Conservation (phyloP, 306 rosid genomes). For the Chamaecrista fasciculata region DNA sequence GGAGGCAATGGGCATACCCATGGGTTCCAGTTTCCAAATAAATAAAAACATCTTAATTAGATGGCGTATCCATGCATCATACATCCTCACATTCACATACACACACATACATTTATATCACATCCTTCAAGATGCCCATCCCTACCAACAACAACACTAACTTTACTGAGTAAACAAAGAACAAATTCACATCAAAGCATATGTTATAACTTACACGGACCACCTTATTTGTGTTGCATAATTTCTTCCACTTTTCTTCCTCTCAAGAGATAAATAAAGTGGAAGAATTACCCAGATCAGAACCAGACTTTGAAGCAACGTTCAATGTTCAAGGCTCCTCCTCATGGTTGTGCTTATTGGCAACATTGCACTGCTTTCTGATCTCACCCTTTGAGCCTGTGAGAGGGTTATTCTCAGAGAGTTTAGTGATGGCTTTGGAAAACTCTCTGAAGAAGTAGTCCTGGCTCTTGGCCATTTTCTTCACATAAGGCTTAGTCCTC, state of each 20-base stretch:
- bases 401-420: constrained; percentile 96
- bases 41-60: not conserved
- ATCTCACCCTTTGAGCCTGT: constrained; percentile 91
- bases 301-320: not conserved
- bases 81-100: constrained; percentile 35
- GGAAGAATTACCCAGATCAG: constrained; percentile 28
- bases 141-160: constrained; percentile 12
- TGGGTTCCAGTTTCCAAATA: too few species aligned
- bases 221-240: constrained; percentile 38
- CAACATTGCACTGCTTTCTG: constrained; percentile 80
- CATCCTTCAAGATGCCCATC: constrained; percentile 15
- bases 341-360: constrained; percentile 65
- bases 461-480: constrained; percentile 95
- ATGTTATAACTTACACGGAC: not conserved
- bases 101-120: constrained; percentile 23
- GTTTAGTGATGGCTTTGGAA: constrained; percentile 68
- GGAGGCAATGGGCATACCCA: not conserved
- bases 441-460: constrained; percentile 86
- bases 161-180: not conserved
- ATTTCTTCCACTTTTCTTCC: constrained; percentile 34
- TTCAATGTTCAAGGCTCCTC: constrained; percentile 31
- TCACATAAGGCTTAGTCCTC: constrained; percentile 85
- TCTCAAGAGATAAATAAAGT: not conserved
- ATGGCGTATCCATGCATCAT: not conserved
- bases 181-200: too few species aligned